Evolutionary conservation across 2,329 filamentous ascomycete genomes (phyloP).

Genomic region (Trichoderma sp.): DNA sequence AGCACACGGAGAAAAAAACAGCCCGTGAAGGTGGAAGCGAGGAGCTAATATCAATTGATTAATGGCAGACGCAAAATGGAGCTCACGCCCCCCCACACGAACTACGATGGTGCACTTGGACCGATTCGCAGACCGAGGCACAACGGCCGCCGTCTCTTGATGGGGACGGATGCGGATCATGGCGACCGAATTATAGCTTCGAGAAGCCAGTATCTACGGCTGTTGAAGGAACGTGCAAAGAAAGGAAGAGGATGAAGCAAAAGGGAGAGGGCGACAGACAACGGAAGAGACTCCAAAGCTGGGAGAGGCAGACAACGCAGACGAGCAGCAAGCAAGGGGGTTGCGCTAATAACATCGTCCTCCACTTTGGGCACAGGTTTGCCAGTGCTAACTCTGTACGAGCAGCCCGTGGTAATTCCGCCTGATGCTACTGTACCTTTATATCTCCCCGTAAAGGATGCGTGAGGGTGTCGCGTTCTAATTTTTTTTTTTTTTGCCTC

Average conservation of each 20-base stretch:
- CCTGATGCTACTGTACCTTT: not conserved
- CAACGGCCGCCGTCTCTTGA: not conserved
- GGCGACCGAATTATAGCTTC: not conserved
- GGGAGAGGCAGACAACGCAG: not conserved
- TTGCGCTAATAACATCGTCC: not conserved
- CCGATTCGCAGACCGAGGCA: constrained; percentile 15
- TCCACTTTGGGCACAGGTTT: not conserved
- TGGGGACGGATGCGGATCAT: not conserved
- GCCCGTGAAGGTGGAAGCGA: constrained; percentile 6
- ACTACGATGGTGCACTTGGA: constrained; percentile 2
- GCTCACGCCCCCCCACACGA: constrained; percentile 11
- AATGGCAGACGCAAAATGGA: constrained; percentile 10
- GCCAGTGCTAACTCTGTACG: not conserved
- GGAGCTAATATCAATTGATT: not conserved
- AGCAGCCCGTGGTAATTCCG: not conserved
- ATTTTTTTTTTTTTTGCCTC: not conserved
- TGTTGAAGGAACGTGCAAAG: not conserved
- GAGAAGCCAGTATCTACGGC: not conserved
- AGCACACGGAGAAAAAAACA: not conserved
- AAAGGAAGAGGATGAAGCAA: not conserved
- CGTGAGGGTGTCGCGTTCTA: not conserved
- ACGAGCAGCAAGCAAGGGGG: not conserved
- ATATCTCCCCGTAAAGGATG: not conserved
- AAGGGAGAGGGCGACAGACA: not conserved
- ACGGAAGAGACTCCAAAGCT: not conserved